phyloP scores from a whole-genome alignment of 352 stramenopile genomes.

The Phytophthora litchii region DNA sequence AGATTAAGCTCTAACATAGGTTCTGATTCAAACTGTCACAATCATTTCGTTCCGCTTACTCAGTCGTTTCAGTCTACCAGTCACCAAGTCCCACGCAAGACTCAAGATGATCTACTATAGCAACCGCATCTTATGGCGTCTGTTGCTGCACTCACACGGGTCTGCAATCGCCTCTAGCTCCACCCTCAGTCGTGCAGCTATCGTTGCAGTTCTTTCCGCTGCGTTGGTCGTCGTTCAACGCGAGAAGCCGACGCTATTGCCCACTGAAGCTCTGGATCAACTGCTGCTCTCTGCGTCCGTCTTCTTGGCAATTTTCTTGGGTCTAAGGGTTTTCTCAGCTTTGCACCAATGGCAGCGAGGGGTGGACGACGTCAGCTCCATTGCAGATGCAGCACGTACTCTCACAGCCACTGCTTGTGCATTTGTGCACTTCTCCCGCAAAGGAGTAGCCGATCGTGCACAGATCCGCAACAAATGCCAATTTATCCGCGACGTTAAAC shows the following conservation, averaged over 20 bases:
- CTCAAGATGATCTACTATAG: slow-evolving; percentile 57
- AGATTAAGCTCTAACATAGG: slow-evolving; percentile 9
- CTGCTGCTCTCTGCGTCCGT: slow-evolving; percentile 41
- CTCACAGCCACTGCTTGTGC: slow-evolving; percentile 46
- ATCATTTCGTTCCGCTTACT: slow-evolving; percentile 22
- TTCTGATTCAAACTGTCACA: slow-evolving; percentile 18
- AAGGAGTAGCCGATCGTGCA: slow-evolving; percentile 32
- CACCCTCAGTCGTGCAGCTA: slow-evolving; percentile 31
- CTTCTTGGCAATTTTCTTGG: slow-evolving; percentile 50
- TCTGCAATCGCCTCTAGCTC: slow-evolving; percentile 38
- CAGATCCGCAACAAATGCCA: slow-evolving; percentile 54
- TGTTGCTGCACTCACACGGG: slow-evolving; percentile 41
- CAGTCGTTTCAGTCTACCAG: not conserved
- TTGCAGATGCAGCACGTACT: slow-evolving; percentile 46
- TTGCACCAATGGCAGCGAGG: slow-evolving; percentile 55
- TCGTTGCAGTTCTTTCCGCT: slow-evolving; percentile 31
- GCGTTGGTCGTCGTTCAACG: slow-evolving; percentile 33
- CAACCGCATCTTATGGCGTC: slow-evolving; percentile 42
- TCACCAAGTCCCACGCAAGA: slow-evolving; percentile 1
- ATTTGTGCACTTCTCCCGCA: slow-evolving; percentile 56
- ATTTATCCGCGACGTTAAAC: slow-evolving; percentile 63
- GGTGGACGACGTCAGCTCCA: slow-evolving; percentile 42
- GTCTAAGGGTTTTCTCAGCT: slow-evolving; percentile 45
- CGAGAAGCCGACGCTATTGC: slow-evolving; percentile 25
- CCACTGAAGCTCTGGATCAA: slow-evolving; percentile 33